phyloP scores from a whole-genome alignment of 768 basidiomycete species.

The Russula foetens region DNA sequence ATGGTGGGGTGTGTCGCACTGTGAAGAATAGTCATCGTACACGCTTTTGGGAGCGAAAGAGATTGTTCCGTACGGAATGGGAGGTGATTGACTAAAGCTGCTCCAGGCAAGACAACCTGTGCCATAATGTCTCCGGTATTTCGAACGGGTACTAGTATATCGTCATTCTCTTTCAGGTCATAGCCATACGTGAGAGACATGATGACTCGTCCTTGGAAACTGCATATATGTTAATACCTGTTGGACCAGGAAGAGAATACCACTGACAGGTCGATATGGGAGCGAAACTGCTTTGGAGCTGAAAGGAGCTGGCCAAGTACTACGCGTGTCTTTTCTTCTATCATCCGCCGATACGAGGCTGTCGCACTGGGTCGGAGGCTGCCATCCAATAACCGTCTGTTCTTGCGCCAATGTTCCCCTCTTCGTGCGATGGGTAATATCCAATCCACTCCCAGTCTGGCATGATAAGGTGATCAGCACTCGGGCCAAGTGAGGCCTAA shows the following conservation, averaged over 20 bases:
- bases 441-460: not conserved
- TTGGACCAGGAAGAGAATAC: not conserved
- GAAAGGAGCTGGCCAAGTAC: not conserved
- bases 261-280: not conserved
- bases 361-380: not conserved
- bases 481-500: too few species aligned
- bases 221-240: not conserved
- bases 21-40: not conserved
- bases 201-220: not conserved
- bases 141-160: not conserved
- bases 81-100: not conserved
- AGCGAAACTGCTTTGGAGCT: not conserved
- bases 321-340: not conserved
- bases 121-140: not conserved
- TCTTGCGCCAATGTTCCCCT: not conserved
- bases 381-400: not conserved
- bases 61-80: slow-evolving; percentile 1
- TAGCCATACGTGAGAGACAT: slow-evolving; percentile 5
- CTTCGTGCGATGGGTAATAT: not conserved
- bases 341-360: not conserved
- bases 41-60: not conserved
- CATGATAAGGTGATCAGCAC: not conserved
- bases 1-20: slow-evolving; percentile 7
- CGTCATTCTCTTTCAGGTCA: not conserved
- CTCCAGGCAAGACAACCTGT: not conserved